phyloP scores from a whole-genome alignment of 345 rosid genomes.

The Lumnitzera littorea region DNA sequence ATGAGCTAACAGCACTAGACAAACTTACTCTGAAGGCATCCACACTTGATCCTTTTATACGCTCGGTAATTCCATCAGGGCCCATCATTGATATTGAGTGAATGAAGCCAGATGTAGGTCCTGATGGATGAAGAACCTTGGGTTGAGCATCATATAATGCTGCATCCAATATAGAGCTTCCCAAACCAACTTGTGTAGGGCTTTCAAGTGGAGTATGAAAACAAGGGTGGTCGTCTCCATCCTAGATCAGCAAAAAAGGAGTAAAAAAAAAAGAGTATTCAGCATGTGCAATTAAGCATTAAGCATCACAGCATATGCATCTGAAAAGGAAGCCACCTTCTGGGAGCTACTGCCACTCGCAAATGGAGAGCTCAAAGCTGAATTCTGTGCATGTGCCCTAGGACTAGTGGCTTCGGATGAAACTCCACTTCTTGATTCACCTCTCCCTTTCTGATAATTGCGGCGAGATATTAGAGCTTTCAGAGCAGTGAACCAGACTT shows the following conservation, averaged over 20 bases:
- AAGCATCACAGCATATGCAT: background rate
- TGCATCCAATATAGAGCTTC: slow-evolving; percentile 60
- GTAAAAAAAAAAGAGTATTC: slow-evolving; percentile 5
- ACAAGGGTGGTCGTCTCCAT: slow-evolving; percentile 42
- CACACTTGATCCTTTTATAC: slow-evolving; percentile 30
- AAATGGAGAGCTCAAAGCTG: slow-evolving; percentile 67
- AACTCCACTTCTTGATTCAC: slow-evolving; percentile 56
- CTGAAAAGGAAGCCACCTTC: slow-evolving; percentile 38
- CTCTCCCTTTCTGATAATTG: slow-evolving; percentile 45
- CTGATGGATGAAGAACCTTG: slow-evolving; percentile 51
- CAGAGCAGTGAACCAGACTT: slow-evolving; percentile 77
- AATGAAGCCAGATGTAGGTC: slow-evolving; percentile 50
- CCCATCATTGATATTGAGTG: slow-evolving; percentile 71
- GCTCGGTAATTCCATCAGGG: slow-evolving; percentile 54
- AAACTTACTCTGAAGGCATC: slow-evolving; percentile 78
- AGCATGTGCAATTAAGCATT: slow-evolving; percentile 3
- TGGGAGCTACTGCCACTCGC: slow-evolving; percentile 55
- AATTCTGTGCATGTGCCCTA: slow-evolving; percentile 56
- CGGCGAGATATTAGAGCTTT: slow-evolving; percentile 59
- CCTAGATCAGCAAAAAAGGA: slow-evolving; percentile 23
- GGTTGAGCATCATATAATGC: slow-evolving; percentile 46
- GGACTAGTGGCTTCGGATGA: slow-evolving; percentile 78
- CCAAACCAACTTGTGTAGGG: slow-evolving; percentile 52
- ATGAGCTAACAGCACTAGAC: slow-evolving; percentile 79
- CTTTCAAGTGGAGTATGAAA: slow-evolving; percentile 53